Conservation (phyloP, 345 rosid species). For the Aethionema arabicum region DNA sequence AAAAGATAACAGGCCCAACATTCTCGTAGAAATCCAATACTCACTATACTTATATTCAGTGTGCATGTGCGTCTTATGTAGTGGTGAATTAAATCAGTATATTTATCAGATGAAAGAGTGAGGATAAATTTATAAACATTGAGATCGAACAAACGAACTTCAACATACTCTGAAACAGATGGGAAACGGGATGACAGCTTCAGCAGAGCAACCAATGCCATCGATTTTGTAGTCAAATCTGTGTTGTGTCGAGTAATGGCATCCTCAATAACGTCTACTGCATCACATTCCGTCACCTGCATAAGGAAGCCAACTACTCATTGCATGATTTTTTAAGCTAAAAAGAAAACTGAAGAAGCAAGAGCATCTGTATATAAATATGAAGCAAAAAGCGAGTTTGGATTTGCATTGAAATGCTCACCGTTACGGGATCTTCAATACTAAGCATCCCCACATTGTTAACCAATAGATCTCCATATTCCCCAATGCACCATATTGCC, state of each 20-base stretch:
- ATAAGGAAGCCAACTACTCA: conserved; percentile 34
- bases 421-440: conserved; percentile 86
- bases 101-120: conserved; percentile 19
- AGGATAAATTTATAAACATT: conserved; percentile 19
- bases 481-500: conserved; percentile 99
- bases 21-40: conserved; percentile 22
- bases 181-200: conserved; percentile 98
- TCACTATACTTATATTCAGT: conserved; percentile 12
- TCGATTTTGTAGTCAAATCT: conserved; percentile 82
- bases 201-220: conserved; percentile 86
- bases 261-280: conserved; percentile 77
- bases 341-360: conserved; percentile 14
- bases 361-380: conserved; percentile 16
- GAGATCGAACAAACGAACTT: conserved; percentile 17
- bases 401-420: conserved; percentile 42
- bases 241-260: conserved; percentile 63
- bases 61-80: conserved; percentile 12
- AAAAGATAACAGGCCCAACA: background rate
- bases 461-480: conserved; percentile 94
- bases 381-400: conserved; percentile 6
- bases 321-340: conserved; percentile 2
- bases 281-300: conserved; percentile 93
- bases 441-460: conserved; percentile 85
- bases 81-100: conserved; percentile 3
- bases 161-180: conserved; percentile 80